Evolutionary conservation across 495 filamentous ascomycete genomes (phyloP).

Genomic region (Lasiosphaeria hispida): DNA sequence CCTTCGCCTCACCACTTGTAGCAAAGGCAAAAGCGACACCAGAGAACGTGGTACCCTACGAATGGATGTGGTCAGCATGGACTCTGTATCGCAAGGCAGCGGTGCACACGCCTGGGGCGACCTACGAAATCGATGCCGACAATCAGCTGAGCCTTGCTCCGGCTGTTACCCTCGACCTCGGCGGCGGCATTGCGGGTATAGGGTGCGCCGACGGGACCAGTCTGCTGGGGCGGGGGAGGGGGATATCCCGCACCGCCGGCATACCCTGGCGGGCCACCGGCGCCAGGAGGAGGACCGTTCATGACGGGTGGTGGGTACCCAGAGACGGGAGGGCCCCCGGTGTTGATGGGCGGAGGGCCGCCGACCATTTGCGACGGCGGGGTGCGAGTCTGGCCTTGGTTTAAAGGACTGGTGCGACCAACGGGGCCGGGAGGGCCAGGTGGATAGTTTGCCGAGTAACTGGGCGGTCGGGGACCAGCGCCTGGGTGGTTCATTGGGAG

Average conservation of each 20-base stretch:
- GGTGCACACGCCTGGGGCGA: conserved; percentile 6
- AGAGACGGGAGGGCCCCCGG: conserved; percentile 49
- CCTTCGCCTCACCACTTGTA: conserved; percentile 74
- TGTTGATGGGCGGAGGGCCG: conserved; percentile 72
- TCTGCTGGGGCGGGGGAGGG: conserved; percentile 43
- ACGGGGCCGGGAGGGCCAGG: conserved; percentile 53
- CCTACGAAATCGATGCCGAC: conserved; percentile 80
- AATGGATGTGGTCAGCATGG: conserved; percentile 23
- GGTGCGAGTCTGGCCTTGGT: conserved; percentile 47
- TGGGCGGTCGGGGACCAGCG: conserved; percentile 64
- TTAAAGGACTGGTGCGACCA: conserved; percentile 49
- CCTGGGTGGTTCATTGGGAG: conserved; percentile 59
- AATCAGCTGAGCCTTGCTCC: conserved; percentile 77
- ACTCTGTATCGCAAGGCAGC: neutral
- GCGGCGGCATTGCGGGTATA: conserved; percentile 59
- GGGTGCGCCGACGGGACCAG: conserved; percentile 36
- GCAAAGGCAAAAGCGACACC: conserved; percentile 73
- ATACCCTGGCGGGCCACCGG: conserved; percentile 49
- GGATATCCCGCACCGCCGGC: conserved; percentile 41
- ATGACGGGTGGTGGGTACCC: conserved; percentile 57
- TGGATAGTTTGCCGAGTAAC: conserved; percentile 61
- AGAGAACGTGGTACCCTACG: conserved; percentile 70
- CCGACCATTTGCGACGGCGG: conserved; percentile 62
- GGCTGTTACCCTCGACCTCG: conserved; percentile 83
- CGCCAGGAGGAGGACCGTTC: conserved; percentile 49